Conservation (phyloP, 208 protist species). For the Wallacemonas sp. region DNA sequence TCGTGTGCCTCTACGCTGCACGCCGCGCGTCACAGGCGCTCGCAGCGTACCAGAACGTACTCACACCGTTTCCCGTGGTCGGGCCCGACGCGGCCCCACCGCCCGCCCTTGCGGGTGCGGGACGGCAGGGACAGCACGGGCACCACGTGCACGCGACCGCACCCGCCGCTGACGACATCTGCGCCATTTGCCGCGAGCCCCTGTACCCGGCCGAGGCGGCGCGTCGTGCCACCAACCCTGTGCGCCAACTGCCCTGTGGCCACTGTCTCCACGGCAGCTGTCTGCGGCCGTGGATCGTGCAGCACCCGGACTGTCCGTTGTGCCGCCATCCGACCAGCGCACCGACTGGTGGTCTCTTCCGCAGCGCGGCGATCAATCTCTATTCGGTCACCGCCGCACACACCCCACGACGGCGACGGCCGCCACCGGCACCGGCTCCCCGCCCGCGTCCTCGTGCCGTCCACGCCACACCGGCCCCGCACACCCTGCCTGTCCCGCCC, state of each 20-base stretch:
- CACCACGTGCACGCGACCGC: no score
- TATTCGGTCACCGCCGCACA: no score
- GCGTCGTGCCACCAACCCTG: conserved; percentile 20
- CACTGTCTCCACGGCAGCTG: conserved; percentile 84
- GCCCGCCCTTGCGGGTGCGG: no score
- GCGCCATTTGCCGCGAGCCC: conserved; percentile 77
- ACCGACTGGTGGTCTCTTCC: neutral
- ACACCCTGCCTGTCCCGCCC: no score
- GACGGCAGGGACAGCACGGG: no score
- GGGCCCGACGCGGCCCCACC: conserved; percentile 14
- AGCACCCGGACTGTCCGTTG: conserved; percentile 52
- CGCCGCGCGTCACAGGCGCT: conserved; percentile 26
- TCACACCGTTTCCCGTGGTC: conserved; percentile 54
- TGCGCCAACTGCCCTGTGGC: conserved; percentile 73
- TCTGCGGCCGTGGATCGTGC: conserved; percentile 76
- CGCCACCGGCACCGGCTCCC: no score
- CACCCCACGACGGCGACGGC: no score
- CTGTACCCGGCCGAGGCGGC: conserved; percentile 22
- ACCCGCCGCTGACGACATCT: conserved; percentile 38
- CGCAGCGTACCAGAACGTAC: conserved; percentile 41
- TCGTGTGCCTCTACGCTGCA: conserved; percentile 42
- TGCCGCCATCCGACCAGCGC: conserved; percentile 54
- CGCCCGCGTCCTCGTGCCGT: no score
- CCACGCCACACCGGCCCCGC: no score
- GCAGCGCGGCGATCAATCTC: no score